Evolutionary conservation across 352 stramenopile genomes (phyloP), one percentile per base, ranked within the genome.

Genomic region (Pythium scleroteichum): DNA sequence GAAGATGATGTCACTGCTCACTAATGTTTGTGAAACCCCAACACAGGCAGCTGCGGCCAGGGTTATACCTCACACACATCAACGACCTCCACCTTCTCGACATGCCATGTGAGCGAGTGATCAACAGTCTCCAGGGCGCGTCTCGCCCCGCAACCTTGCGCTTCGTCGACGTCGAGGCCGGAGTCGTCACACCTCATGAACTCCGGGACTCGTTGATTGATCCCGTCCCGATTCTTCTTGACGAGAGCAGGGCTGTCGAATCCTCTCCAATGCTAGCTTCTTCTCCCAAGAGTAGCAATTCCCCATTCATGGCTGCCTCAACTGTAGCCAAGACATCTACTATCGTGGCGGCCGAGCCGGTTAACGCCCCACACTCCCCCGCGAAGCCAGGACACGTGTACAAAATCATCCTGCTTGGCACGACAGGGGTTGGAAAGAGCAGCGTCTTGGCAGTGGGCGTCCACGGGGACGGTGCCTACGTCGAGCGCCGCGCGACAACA

Each of bases 391-490:
- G 48, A 13, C 64, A 69, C 27, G 58, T 79, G 39, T 91, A 91
- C 77, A 93, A 91, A 59, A 84, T 92, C 62, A 92, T 92, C 26
- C 54, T 94, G 8, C 58, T 94, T 10, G 82, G 82, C n/a, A 90
- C 84, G 19, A 85, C 78, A 22, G 82, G 84, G 22, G 84, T 94
- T 0, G 84, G 82, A 6, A 94, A 94, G 64, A 91, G 78, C 70
- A 94, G 84, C 27, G 54, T 93, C 5, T 64, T 93, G 16, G 73
- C 82, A 1, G 82, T 92, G 2, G 77, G 78, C 23, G 59, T 82
- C 8, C 76, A 76, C n/a, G 84, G 82, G 6, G 79, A 90, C 57
- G 39, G 50, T 16, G 69, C 79, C 4, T 91, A 90, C 61, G 62
- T 89, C 71, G 81, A 90, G 48, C 76, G 78, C 16, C 75, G 75